Evolutionary conservation across 148 eudicot species (phyloP), one percentile per base, ranked within the genome.

Genomic region (Rhododendron ovatum): DNA sequence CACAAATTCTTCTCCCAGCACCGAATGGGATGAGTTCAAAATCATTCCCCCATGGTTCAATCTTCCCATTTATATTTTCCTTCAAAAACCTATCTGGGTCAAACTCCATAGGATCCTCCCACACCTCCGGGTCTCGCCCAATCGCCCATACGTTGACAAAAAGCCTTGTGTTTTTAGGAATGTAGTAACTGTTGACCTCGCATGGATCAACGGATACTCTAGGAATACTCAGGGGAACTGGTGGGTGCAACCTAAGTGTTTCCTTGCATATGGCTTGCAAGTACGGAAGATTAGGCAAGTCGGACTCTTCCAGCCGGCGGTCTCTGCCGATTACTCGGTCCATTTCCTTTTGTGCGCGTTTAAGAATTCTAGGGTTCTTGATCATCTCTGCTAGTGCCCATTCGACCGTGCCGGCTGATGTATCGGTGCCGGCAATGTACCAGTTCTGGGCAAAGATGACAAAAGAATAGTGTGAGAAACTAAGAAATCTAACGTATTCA

Each of bases 251-350:
- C 28, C 90, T 35, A 12, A 89, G 84, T 4, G 89, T 87, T 81
- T 89, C 91, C 78, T 89, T 89, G 55, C 88, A 80, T 11, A 89
- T 73, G 48, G 91, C 91, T 78, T 89, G 89, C 3, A 89, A 86
- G 88, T 85, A 89, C 1, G 91, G 91, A 1, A 89, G 89, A 5
- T 85, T 83, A 17, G 69, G 67, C 28, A 85, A 78, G 35, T 89
- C 91, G 61, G 61, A 55, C 61, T 55, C 61, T 55, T 55, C 61
- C 61, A 55, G 24, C 61, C 61, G 61, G 61, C 61, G 61, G 61
- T 18, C 17, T 55, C 7, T 55, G 6, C 61, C 61, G 24, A 55
- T 55, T 17, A 55, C 61, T 55, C 7, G 61, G 22, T 55, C 61
- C 61, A 55, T 55, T 55, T 55, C 61, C 22, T 55, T 55, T 55